Percentiles rank a stretch among this genome's conserved stretches.
phyloP scores from a whole-genome alignment of 257 asterid species.

The Solanum megistacrolobum region DNA sequence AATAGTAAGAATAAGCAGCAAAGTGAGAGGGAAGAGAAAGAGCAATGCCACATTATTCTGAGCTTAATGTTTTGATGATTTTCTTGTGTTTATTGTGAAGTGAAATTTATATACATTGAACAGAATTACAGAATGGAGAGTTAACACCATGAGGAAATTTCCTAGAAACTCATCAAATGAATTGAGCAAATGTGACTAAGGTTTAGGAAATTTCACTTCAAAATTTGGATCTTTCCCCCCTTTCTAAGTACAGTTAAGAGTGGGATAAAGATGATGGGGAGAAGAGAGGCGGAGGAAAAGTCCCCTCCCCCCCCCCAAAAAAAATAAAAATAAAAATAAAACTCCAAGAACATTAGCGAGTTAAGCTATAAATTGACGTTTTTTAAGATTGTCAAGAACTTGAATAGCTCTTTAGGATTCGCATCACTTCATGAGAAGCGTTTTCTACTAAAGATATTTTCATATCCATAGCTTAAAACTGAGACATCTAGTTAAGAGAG shows the following conservation, averaged over 20 bases:
- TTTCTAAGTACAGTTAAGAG: neutral
- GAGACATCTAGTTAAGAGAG: neutral
- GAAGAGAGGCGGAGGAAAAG: neutral
- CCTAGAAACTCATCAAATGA: neutral
- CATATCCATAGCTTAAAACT: neutral
- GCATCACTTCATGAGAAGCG: too few species aligned
- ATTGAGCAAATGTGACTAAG: neutral
- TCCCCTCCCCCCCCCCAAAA: neutral
- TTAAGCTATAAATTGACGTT: neutral
- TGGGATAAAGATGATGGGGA: neutral
- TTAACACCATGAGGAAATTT: neutral
- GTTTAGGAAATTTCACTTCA: neutral
- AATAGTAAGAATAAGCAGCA: neutral
- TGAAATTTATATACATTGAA: neutral
- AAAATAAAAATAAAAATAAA: too few species aligned
- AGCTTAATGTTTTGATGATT: neutral
- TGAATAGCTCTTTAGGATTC: neutral
- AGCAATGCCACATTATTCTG: conserved; percentile 3
- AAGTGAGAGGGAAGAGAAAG: neutral
- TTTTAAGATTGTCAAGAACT: neutral
- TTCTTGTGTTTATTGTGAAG: neutral
- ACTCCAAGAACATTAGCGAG: neutral
- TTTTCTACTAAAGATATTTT: neutral
- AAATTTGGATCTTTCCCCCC: neutral
- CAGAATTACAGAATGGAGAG: neutral